These are phyloP conservation scores for Vitellaria paradoxa DNA, from an alignment of 179 eudicot species.

Conservation along the genomic window DNA sequence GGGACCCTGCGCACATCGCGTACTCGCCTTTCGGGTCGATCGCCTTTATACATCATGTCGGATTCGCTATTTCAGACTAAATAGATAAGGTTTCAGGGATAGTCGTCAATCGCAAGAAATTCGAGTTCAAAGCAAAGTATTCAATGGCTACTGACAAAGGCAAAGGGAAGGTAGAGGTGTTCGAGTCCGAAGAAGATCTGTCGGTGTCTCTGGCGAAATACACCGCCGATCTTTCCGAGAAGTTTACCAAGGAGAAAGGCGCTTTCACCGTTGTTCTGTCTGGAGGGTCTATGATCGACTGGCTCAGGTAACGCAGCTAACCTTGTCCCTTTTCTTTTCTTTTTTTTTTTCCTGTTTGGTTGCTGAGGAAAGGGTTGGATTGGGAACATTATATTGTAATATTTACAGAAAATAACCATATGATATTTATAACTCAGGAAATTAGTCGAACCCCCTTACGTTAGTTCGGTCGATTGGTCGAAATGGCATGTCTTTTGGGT, in stretches of 20 bases:
- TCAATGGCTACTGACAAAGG: constrained; percentile 38
- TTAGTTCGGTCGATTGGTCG: constrained; percentile 49
- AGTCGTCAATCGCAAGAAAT: background rate
- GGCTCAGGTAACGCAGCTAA: constrained; percentile 43
- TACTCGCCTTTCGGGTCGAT: too few relatives aligned
- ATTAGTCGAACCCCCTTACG: constrained; percentile 41
- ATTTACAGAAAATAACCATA: background rate
- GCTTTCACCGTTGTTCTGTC: constrained; percentile 58
- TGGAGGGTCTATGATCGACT: constrained; percentile 61
- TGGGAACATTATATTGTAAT: background rate
- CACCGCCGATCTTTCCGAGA: constrained; percentile 37
- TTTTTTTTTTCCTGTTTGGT: constrained; percentile 1
- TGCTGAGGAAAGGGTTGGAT: background rate
- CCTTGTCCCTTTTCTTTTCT: background rate
- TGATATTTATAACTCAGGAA: constrained; percentile 27
- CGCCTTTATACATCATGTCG: too few relatives aligned
- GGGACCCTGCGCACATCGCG: too few relatives aligned
- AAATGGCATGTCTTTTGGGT: constrained; percentile 64
- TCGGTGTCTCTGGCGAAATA: constrained; percentile 51
- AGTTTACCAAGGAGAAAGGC: constrained; percentile 38
- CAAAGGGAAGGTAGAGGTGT: constrained; percentile 24
- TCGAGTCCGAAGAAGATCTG: constrained; percentile 46
- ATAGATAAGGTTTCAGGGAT: background rate
- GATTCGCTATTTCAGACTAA: background rate
- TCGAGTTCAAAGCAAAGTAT: constrained; percentile 12